phyloP scores from a whole-genome alignment of 495 filamentous ascomycete species.

The Penicillium paradoxum region DNA sequence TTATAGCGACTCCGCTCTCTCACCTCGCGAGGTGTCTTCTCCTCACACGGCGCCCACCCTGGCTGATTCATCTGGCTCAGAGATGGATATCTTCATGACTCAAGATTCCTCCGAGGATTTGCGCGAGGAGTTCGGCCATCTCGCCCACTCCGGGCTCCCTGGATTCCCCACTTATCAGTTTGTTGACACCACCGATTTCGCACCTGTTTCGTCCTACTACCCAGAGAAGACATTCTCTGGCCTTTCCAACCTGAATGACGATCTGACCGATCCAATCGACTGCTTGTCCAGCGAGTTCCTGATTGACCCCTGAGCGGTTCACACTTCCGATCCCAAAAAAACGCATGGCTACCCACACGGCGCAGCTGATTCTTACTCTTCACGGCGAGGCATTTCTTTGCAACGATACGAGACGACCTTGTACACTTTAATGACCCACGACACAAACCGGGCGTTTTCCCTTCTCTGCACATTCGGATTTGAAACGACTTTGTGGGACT shows the following conservation, averaged over 20 bases:
- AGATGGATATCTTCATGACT: conserved; percentile 46
- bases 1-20: conserved; percentile 29
- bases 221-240: conserved; percentile 33
- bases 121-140: conserved; percentile 29
- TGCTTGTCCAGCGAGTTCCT: conserved; percentile 27
- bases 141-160: conserved; percentile 27
- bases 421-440: conserved; percentile 25
- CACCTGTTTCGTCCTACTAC: conserved; percentile 32
- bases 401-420: conserved; percentile 24
- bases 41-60: conserved; percentile 39
- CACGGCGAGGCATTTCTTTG: conserved; percentile 16
- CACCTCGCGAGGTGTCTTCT: conserved; percentile 34
- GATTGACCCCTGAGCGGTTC: conserved; percentile 18
- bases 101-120: conserved; percentile 34
- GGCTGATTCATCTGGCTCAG: conserved; percentile 36
- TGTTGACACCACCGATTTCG: conserved; percentile 30
- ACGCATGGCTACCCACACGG: conserved; percentile 15
- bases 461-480: conserved; percentile 17
- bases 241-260: conserved; percentile 28
- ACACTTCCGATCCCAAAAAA: not conserved
- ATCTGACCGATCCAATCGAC: conserved; percentile 30
- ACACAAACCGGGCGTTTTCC: conserved; percentile 16
- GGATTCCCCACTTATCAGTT: conserved; percentile 31
- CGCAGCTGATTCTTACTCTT: conserved; percentile 10
- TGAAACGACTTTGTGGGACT: conserved; percentile 6